Percentiles rank a stretch among this genome's conserved stretches.
These are phyloP conservation scores for Globisporangium cederbergense DNA, from an alignment of 352 stramenopile species.

Conservation along the genomic window DNA sequence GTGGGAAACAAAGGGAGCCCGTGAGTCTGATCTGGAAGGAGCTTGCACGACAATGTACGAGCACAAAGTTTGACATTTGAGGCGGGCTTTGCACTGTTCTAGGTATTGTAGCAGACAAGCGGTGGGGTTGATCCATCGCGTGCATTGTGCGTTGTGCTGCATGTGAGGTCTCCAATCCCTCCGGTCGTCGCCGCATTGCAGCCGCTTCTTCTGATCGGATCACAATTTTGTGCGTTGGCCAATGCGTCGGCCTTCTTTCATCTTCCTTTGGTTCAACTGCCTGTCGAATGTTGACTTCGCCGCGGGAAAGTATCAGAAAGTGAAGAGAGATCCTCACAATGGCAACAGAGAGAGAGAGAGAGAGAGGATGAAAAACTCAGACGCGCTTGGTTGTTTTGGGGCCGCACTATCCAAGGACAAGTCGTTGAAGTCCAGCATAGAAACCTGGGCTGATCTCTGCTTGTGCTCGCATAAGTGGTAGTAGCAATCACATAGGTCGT, in stretches of 20 bases:
- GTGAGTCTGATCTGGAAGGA: not conserved
- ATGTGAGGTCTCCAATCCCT: not conserved
- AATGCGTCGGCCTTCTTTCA: not conserved
- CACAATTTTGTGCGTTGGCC: not conserved
- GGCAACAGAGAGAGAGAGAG: too few species aligned
- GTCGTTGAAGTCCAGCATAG: too few species aligned
- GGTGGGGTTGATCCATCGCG: not conserved
- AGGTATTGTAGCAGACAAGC: not conserved
- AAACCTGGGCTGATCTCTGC: too few species aligned
- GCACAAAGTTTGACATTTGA: not conserved
- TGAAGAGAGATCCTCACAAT: not conserved
- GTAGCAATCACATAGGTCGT: too few species aligned
- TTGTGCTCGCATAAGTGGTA: too few species aligned
- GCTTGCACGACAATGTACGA: not conserved
- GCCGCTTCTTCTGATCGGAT: not conserved
- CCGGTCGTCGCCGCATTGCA: not conserved
- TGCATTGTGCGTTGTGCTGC: not conserved
- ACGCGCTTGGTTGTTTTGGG: too few species aligned
- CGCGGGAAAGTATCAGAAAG: not conserved
- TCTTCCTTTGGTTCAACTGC: not conserved
- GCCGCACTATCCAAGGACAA: too few species aligned
- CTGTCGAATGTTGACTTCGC: not conserved
- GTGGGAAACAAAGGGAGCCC: not conserved
- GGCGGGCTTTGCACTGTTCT: not conserved
- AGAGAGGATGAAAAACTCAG: too few species aligned